Base-by-base conservation (phyloP, 352 stramenopile species). In the Phytophthora cajani region DNA sequence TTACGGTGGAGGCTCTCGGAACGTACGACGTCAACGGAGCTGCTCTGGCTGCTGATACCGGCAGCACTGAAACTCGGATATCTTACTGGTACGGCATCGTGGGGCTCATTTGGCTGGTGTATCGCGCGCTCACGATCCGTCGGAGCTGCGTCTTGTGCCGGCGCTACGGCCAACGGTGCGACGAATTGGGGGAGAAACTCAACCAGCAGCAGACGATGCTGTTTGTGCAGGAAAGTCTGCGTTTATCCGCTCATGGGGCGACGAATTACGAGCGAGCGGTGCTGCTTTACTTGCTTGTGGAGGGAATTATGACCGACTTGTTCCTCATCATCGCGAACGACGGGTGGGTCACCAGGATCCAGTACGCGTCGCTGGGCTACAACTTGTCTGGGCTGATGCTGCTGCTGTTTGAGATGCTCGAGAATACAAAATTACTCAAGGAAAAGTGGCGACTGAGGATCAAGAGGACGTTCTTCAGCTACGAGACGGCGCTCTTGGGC, bases 331-430 rank as follows among this genome's bases (percentile, higher is more conserved):
- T 67, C 10, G 38, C 50, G 5, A 67, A 55, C n/a, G 50, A 62
- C 16, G 61, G 61, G 2, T 55, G 51, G 25, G 51, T 30, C 10
- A 53, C 50, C 1, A 38, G 38, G 16, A 27, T 67, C 3, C 61
- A 67, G 32, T 67, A 67, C 38, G 61, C 61, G 3, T 67, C 61
- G 2, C 38, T 67, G n/a, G 61, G 51, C n/a, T 67, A 67, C 51
- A 67, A 67, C 25, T 42, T 67, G 12, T 67, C 51, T 1, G 50
- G 61, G 3, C 27, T 67, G 19, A 62, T 67, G 61, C 21, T 67
- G 17, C 1, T 67, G 16, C 14, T 69, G 21, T 63, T 64, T 23
- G 53, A 69, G 23, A 69, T 64, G 32, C 1, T 69, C 6, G 62
- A 58, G 32, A 57, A 42, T 27, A 67, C 33, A n/a, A 33, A 17